Evolutionary conservation across 495 filamentous ascomycete genomes (phyloP).

Genomic region (Astrocystis sublimbata): DNA sequence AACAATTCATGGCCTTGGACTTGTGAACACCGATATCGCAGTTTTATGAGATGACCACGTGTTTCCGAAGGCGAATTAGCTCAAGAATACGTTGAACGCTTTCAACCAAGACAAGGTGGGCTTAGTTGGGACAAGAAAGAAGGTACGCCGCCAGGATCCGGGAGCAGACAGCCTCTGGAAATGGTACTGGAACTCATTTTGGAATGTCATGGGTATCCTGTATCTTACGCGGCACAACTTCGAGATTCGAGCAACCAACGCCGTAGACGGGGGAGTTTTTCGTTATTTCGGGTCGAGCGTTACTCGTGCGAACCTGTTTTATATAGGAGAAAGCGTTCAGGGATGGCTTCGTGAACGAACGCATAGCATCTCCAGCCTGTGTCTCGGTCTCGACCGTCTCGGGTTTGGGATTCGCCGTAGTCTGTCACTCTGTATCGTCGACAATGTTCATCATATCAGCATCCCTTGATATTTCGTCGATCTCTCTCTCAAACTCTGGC

Average conservation of each 20-base stretch:
- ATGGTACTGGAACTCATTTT: not conserved
- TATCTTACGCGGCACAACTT: not conserved
- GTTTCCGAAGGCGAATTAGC: not conserved
- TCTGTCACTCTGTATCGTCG: slow-evolving; percentile 10
- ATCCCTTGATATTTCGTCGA: slow-evolving; percentile 23
- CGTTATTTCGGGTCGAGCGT: not conserved
- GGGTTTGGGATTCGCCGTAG: not conserved
- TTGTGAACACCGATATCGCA: not conserved
- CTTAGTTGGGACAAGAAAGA: not conserved
- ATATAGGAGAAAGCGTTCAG: too few relatives aligned
- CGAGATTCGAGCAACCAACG: not conserved
- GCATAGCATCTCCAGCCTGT: slow-evolving; percentile 25
- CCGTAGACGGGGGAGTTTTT: not conserved
- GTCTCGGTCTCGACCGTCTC: not conserved
- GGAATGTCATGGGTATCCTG: not conserved
- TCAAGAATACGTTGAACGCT: not conserved
- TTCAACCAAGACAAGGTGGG: not conserved
- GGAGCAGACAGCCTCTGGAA: not conserved
- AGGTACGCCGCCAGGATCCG: not conserved
- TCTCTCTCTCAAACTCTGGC: slow-evolving; percentile 24
- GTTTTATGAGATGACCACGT: not conserved
- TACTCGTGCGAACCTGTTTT: not conserved
- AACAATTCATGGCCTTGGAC: not conserved
- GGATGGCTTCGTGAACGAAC: too few relatives aligned
- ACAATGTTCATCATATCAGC: slow-evolving; percentile 24